A percentile compares a stretch with the other conserved stretches of the same genome.
Evolutionary conservation across 768 basidiomycete genomes (phyloP).

Genomic region (Termitomyces sp.): DNA sequence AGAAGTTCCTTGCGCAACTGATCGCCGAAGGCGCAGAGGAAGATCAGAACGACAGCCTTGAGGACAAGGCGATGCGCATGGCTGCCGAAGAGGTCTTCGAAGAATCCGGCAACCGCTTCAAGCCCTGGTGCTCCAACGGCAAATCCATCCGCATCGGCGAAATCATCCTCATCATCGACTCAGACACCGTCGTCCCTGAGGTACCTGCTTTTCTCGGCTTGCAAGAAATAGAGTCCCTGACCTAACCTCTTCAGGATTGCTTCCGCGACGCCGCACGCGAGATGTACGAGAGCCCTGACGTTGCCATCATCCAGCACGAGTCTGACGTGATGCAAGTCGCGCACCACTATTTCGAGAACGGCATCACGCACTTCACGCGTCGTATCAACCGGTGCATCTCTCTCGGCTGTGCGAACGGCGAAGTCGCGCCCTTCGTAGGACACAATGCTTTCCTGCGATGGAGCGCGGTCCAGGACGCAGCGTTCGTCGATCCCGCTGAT

Average conservation of each 20-base stretch:
- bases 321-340: conserved; percentile 90
- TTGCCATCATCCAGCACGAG: conserved; percentile 89
- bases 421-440: conserved; percentile 80
- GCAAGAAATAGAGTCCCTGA: background rate
- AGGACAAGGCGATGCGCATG: conserved; percentile 69
- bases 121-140: conserved; percentile 75
- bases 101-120: conserved; percentile 51
- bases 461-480: conserved; percentile 84
- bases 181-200: conserved; percentile 75
- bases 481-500: conserved; percentile 64
- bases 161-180: conserved; percentile 79
- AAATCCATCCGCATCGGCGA: conserved; percentile 73
- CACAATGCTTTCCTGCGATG: conserved; percentile 88
- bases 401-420: conserved; percentile 75
- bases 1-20: conserved; percentile 46
- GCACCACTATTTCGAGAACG: conserved; percentile 87
- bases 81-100: conserved; percentile 70
- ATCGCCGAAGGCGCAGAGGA: conserved; percentile 39
- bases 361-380: conserved; percentile 86
- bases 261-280: conserved; percentile 88
- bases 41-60: conserved; percentile 48
- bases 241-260: conserved; percentile 49
- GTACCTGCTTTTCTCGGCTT: conserved; percentile 19
- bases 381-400: conserved; percentile 83
- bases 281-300: conserved; percentile 71